A percentile compares a stretch with the other conserved stretches of the same genome.
phyloP scores from a whole-genome alignment of 1,284 basidiomycete species.

The Trametes polyzona region DNA sequence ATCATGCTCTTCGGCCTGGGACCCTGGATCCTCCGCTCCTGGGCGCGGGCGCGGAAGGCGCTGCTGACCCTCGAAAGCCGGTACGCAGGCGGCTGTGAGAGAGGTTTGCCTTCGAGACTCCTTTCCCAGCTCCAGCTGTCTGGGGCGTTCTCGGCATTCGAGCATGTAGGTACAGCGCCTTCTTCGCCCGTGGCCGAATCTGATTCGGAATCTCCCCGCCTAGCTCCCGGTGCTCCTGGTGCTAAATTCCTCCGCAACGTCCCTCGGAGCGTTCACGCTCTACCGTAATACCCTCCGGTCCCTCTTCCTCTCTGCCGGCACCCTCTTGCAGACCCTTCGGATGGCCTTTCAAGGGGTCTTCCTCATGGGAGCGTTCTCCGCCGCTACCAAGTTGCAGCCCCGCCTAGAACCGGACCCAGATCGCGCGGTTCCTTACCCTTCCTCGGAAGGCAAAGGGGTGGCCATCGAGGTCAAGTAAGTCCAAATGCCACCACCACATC shows the following conservation, averaged over 20 bases:
- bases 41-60: conserved; percentile 65
- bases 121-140: conserved; percentile 62
- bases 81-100: conserved; percentile 16
- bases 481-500: not conserved
- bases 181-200: not conserved
- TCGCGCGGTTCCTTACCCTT: conserved; percentile 50
- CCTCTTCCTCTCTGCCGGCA: conserved; percentile 64
- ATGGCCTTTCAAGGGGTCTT: conserved; percentile 82
- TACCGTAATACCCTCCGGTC: conserved; percentile 79
- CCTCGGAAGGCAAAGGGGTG: conserved; percentile 63
- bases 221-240: conserved; percentile 75
- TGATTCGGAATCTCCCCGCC: not conserved
- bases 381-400: conserved; percentile 70
- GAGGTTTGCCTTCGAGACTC: conserved; percentile 32
- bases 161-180: conserved; percentile 54
- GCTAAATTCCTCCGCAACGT: conserved; percentile 69
- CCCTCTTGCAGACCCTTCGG: conserved; percentile 60
- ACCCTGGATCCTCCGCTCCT: conserved; percentile 78
- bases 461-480: conserved; percentile 69
- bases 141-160: conserved; percentile 63
- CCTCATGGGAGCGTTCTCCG: conserved; percentile 80
- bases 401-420: conserved; percentile 61
- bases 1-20: conserved; percentile 79
- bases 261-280: conserved; percentile 75
- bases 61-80: conserved; percentile 59